Conservation (phyloP, 805 yeast species). For the Saturnispora mendoncae region DNA sequence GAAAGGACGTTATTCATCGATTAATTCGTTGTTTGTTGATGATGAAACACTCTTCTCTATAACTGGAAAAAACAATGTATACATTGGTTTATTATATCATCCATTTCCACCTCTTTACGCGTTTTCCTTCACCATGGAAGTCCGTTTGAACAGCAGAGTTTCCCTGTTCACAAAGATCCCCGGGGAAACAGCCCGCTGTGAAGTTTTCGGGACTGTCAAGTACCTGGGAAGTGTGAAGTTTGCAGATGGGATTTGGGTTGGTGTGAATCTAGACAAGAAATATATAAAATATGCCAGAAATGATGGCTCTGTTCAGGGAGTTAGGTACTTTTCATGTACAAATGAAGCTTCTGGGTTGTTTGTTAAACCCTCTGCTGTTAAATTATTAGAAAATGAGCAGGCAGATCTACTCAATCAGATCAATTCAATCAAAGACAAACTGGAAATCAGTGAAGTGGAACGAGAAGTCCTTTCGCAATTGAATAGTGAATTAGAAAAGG, state of each 20-base stretch:
- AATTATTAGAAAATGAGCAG: not conserved
- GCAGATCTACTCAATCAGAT: not conserved
- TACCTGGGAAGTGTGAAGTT: constrained; percentile 48
- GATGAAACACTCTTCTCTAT: too few relatives aligned
- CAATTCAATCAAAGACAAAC: not conserved
- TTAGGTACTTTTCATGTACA: constrained; percentile 32
- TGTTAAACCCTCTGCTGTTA: constrained; percentile 25
- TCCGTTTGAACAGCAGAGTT: not conserved
- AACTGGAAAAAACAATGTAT: too few relatives aligned
- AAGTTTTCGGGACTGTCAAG: constrained; percentile 34
- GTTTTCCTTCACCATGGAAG: not conserved
- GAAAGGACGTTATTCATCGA: constrained; percentile 11
- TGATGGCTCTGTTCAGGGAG: constrained; percentile 39
- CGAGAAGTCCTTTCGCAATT: constrained; percentile 33
- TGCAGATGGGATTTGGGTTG: constrained; percentile 52
- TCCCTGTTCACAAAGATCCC: not conserved
- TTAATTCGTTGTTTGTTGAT: too few relatives aligned
- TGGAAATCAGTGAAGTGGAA: constrained; percentile 36
- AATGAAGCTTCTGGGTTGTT: constrained; percentile 38
- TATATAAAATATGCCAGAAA: constrained; percentile 35
- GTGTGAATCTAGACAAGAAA: constrained; percentile 33
- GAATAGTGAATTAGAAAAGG: constrained; percentile 22
- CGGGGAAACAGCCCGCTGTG: not conserved
- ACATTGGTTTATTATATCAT: too few relatives aligned
- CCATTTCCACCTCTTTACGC: too few relatives aligned